Evolutionary conservation across 2,329 filamentous ascomycete species (phyloP), one percentile per base, ranked within the genome.

Genomic region (Hypoxylon rubiginosum): DNA sequence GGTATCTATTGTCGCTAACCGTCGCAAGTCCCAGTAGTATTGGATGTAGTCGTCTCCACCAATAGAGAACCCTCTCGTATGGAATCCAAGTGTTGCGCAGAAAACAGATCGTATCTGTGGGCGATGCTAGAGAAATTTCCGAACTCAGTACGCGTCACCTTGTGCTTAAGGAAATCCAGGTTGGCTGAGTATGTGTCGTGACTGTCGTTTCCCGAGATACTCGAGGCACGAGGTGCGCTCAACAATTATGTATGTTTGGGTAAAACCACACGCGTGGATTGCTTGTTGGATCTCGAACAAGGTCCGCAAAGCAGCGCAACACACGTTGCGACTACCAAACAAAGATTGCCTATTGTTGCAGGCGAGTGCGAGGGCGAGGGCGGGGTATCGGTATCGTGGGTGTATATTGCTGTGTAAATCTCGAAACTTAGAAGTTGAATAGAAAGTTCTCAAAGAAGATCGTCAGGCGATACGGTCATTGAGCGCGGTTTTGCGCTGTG

Each of bases 121-220:
- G 24, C 34, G 24, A 9, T 36, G n/a, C 34, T 6, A 45, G 13
- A 10, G 11, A 58, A 34, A 32, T 32, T 41, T 48, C 46, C 24
- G 39, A 43, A 54, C 24, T 66, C 26, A 21, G 19, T 58, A 64
- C 57, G 63, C 63, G 66, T 61, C 49, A 62, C 41, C 34, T 41
- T 60, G 43, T 24, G 43, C 41, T 17, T 50, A 19, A 32, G 56
- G 19, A n/a, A 58, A 49, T 58, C 36, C 9, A 45, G 15, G 30
- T 21, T 32, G 36, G 24, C 24, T 32, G 34, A 28, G 36, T 30
- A 21, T 19, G 24, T 30, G 45, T 34, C 62, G 50, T 26, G 53
- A 49, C 32, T 34, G 19, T 11, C 5, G 21, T 43, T 60, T 41
- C 43, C 19, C 9, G 39, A 45, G 39, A 34, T 49, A 36, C 19